Percentiles rank a stretch among this genome's conserved stretches.
phyloP scores from a whole-genome alignment of 2,329 filamentous ascomycete species.

The Xylaria arbuscula region DNA sequence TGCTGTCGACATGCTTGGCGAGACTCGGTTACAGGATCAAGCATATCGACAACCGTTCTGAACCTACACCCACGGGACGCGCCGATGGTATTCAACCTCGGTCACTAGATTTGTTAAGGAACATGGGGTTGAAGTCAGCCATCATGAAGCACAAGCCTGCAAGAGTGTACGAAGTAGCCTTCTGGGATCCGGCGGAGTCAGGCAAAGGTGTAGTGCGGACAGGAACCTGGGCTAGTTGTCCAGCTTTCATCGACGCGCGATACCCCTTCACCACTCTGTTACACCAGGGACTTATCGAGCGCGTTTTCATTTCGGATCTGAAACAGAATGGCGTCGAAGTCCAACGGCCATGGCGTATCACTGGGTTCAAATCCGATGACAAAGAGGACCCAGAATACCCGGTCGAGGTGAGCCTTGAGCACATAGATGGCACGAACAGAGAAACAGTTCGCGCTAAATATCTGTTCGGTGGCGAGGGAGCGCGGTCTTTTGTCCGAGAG shows the following conservation, averaged over 20 bases:
- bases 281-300: conserved; percentile 78
- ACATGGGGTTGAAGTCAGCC: conserved; percentile 87
- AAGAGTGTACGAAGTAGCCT: conserved; percentile 82
- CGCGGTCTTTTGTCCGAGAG: conserved; percentile 72
- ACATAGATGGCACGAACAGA: conserved; percentile 75
- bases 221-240: conserved; percentile 87
- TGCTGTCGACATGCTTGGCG: conserved; percentile 87
- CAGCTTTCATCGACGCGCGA: conserved; percentile 79
- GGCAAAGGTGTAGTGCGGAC: conserved; percentile 71
- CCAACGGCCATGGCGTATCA: conserved; percentile 74
- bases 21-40: conserved; percentile 96
- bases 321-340: conserved; percentile 69
- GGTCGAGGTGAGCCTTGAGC: conserved; percentile 80
- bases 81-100: conserved; percentile 93
- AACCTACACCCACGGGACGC: conserved; percentile 85
- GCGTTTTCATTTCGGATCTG: conserved; percentile 74
- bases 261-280: conserved; percentile 77
- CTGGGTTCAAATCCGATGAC: conserved; percentile 69
- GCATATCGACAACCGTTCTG: conserved; percentile 90
- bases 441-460: conserved; percentile 78
- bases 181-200: conserved; percentile 73
- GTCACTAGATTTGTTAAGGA: conserved; percentile 85
- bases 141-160: conserved; percentile 91
- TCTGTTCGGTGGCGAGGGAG: conserved; percentile 77
- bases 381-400: conserved; percentile 73